Percentiles rank a stretch among this genome's conserved stretches.
phyloP scores from a whole-genome alignment of 306 rosid genomes.

The Vigna unguiculata region DNA sequence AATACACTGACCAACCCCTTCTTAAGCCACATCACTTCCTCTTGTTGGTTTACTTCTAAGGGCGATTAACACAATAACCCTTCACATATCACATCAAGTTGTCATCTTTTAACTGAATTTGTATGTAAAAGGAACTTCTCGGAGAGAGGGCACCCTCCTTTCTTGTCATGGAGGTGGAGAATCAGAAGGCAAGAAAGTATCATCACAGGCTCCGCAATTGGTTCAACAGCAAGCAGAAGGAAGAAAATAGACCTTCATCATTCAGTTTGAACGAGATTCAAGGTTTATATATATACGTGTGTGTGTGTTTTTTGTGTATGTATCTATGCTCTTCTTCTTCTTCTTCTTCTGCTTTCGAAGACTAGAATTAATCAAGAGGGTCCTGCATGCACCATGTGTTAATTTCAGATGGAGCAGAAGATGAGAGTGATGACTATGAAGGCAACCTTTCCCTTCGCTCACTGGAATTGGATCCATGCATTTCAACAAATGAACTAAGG shows the following conservation, averaged over 20 bases:
- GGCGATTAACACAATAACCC: conserved; percentile 62
- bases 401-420: conserved; percentile 62
- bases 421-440: conserved; percentile 51
- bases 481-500: conserved; percentile 74
- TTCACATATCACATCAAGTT: conserved; percentile 13
- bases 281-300: conserved; percentile 52
- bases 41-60: conserved; percentile 3
- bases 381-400: neutral
- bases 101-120: conserved; percentile 6
- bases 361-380: conserved; percentile 1
- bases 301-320: neutral
- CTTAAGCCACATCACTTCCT: conserved; percentile 47
- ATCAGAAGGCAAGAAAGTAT: conserved; percentile 53
- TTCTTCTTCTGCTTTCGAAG: conserved; percentile 23
- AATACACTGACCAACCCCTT: neutral
- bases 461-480: conserved; percentile 68
- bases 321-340: conserved; percentile 2
- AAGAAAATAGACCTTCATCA: conserved; percentile 46
- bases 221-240: conserved; percentile 61
- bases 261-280: conserved; percentile 53
- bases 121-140: neutral
- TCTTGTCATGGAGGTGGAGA: conserved; percentile 59
- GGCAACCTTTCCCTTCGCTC: conserved; percentile 56
- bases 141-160: neutral
- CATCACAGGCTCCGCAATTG: conserved; percentile 56